A percentile compares a stretch with the other conserved stretches of the same genome.
Conservation (phyloP, 1,284 basidiomycete genomes). For the Laetiporus sulphureus region DNA sequence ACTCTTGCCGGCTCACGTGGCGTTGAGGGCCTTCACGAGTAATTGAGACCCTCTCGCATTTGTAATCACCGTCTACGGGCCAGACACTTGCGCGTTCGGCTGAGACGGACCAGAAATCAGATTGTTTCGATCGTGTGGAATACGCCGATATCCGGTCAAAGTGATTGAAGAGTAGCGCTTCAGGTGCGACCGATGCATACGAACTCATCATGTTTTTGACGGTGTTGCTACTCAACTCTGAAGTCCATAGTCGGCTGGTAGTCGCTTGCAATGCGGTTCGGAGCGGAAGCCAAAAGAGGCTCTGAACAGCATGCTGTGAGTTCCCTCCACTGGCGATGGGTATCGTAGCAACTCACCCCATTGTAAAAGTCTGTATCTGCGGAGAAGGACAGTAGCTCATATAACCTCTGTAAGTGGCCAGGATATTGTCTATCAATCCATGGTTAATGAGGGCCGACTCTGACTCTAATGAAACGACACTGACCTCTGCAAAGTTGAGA, state of each 20-base stretch:
- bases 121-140: no score
- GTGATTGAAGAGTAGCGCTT: no score
- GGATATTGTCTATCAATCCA: conserved; percentile 35
- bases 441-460: no score
- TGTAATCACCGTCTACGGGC: no score
- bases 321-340: no score
- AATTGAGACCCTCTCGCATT: not conserved
- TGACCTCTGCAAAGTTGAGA: conserved; percentile 27
- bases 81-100: no score
- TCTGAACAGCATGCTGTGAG: no score
- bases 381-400: conserved; percentile 35
- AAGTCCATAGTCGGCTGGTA: conserved; percentile 8
- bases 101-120: no score
- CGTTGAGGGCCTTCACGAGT: not conserved
- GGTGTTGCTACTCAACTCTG: conserved; percentile 1
- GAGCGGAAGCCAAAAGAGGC: conserved; percentile 41
- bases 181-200: conserved; percentile 4
- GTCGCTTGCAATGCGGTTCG: conserved; percentile 14
- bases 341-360: no score
- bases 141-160: no score
- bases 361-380: conserved; percentile 23
- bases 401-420: conserved; percentile 32
- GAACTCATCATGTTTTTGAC: conserved; percentile 9
- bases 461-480: no score
- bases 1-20: conserved; percentile 1